phyloP scores from a whole-genome alignment of 331 rosid species.

The Quercus tomentella region DNA sequence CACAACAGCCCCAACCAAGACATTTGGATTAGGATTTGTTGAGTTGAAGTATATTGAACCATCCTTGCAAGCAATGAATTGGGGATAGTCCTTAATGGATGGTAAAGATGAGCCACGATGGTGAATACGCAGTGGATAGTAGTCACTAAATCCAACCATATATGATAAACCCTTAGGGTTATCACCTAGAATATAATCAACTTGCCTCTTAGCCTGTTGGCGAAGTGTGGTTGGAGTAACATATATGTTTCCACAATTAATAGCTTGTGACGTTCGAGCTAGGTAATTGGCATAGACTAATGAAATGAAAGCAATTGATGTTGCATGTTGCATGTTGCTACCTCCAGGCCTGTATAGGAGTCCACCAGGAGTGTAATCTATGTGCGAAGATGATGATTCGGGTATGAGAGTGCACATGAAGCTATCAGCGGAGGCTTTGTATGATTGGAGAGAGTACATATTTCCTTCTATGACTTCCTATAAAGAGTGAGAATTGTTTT shows the following conservation, averaged over 20 bases:
- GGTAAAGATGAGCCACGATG: slow-evolving; percentile 90
- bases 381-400: slow-evolving; percentile 66
- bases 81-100: slow-evolving; percentile 68
- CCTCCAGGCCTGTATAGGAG: slow-evolving; percentile 90
- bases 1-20: slow-evolving; percentile 73
- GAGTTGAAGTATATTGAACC: slow-evolving; percentile 77
- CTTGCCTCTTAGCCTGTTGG: slow-evolving; percentile 64
- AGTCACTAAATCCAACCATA: slow-evolving; percentile 79
- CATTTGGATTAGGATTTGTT: slow-evolving; percentile 66
- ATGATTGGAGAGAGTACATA: slow-evolving; percentile 53
- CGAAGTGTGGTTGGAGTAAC: slow-evolving; percentile 61
- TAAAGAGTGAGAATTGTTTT: neutral
- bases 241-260: slow-evolving; percentile 63
- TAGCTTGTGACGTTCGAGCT: slow-evolving; percentile 47
- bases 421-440: slow-evolving; percentile 76
- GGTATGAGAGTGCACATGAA: slow-evolving; percentile 82
- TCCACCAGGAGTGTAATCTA: slow-evolving; percentile 80
- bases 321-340: slow-evolving; percentile 89
- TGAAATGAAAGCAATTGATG: slow-evolving; percentile 73
- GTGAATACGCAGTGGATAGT: slow-evolving; percentile 71
- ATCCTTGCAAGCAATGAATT: slow-evolving; percentile 65
- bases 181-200: slow-evolving; percentile 80
- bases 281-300: slow-evolving; percentile 79
- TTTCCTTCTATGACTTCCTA: slow-evolving; percentile 84
- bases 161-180: slow-evolving; percentile 78